These are phyloP conservation scores for Entonaema liquescens DNA, from an alignment of 495 filamentous ascomycete species.

Conservation along the genomic window DNA sequence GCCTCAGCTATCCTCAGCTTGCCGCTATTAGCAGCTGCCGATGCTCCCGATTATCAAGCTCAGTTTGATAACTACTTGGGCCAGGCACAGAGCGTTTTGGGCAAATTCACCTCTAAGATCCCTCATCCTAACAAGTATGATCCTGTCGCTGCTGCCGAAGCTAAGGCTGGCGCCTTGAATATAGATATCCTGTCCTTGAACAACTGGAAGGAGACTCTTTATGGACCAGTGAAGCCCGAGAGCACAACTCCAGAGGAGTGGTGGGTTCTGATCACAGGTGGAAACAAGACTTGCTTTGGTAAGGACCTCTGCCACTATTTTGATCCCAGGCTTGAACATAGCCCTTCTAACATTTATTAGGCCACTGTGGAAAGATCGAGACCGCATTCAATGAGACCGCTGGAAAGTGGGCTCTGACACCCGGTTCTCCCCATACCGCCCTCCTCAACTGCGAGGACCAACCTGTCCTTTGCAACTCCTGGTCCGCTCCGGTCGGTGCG, in stretches of 20 bases:
- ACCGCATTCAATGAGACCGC: slow-evolving; percentile 69
- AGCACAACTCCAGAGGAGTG: slow-evolving; percentile 73
- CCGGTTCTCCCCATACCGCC: slow-evolving; percentile 74
- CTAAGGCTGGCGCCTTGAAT: slow-evolving; percentile 52
- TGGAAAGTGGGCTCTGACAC: slow-evolving; percentile 69
- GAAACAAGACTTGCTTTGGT: slow-evolving; percentile 89
- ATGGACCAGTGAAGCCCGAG: slow-evolving; percentile 66
- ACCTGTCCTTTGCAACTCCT: slow-evolving; percentile 81
- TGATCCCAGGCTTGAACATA: neutral
- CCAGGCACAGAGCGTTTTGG: slow-evolving; percentile 71
- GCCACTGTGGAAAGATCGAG: slow-evolving; percentile 58
- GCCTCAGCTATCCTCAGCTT: slow-evolving; percentile 67
- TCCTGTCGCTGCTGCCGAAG: slow-evolving; percentile 49
- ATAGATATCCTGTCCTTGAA: slow-evolving; percentile 70
- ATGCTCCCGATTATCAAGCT: slow-evolving; percentile 69
- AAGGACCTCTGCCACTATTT: slow-evolving; percentile 51
- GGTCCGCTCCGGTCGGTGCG: slow-evolving; percentile 75
- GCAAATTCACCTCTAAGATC: slow-evolving; percentile 67
- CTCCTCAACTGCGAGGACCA: slow-evolving; percentile 81
- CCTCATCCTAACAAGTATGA: slow-evolving; percentile 57
- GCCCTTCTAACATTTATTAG: slow-evolving; percentile 43
- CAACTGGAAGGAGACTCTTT: slow-evolving; percentile 75
- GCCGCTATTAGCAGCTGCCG: slow-evolving; percentile 72
- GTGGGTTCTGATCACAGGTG: slow-evolving; percentile 81
- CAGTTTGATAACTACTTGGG: slow-evolving; percentile 68